These are phyloP conservation scores for Pseudodiploospora longispora DNA, from an alignment of 2,329 filamentous ascomycete species.

Conservation along the genomic window DNA sequence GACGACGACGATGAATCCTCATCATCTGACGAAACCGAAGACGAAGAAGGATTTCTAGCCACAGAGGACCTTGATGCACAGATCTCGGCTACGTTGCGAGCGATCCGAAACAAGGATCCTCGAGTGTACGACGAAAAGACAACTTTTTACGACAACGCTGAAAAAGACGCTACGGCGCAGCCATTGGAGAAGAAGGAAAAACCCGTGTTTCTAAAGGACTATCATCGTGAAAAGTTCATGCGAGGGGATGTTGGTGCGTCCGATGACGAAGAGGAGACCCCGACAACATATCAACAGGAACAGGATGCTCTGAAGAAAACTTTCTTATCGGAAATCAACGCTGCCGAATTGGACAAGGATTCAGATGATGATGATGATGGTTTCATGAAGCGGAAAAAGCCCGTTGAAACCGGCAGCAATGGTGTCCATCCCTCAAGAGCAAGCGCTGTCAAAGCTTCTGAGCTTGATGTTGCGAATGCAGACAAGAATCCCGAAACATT, in stretches of 20 bases:
- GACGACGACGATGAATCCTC: constrained; percentile 50
- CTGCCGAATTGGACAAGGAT: constrained; percentile 37
- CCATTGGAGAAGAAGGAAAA: constrained; percentile 61
- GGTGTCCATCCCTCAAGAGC: constrained; percentile 51
- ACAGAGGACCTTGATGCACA: constrained; percentile 80
- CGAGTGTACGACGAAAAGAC: constrained; percentile 74
- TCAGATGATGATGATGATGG: constrained; percentile 53
- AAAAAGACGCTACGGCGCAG: constrained; percentile 30
- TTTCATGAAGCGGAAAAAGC: constrained; percentile 62
- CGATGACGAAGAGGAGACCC: constrained; percentile 47
- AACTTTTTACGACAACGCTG: constrained; percentile 68
- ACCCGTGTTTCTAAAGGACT: constrained; percentile 78
- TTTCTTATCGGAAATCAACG: constrained; percentile 74
- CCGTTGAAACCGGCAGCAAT: constrained; percentile 28
- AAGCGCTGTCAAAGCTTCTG: constrained; percentile 37
- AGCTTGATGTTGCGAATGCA: constrained; percentile 63
- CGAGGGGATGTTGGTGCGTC: constrained; percentile 56
- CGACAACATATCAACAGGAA: constrained; percentile 76
- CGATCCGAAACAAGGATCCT: constrained; percentile 85
- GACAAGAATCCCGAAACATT: constrained; percentile 87
- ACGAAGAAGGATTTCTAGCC: constrained; percentile 80
- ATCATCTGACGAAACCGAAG: constrained; percentile 73
- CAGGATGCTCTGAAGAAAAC: constrained; percentile 74
- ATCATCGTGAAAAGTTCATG: constrained; percentile 85
- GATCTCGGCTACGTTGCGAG: constrained; percentile 78